Evolutionary conservation across 208 protist species (phyloP).

Genomic region (Wallacemonas rigidus): DNA sequence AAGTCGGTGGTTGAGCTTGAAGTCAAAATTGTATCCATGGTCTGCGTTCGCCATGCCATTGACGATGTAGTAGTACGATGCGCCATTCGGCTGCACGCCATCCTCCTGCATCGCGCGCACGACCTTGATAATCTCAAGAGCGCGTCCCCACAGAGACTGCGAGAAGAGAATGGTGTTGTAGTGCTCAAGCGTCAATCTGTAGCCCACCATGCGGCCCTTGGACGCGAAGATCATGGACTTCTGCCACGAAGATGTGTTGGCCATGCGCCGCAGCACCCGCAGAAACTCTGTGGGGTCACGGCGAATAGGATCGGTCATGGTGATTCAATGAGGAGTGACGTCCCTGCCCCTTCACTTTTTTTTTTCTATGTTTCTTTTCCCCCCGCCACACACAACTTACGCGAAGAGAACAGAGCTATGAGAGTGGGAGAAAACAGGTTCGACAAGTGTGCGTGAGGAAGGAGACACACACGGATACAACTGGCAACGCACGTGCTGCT

Average conservation of each 20-base stretch:
- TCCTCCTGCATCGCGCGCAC: slow-evolving; percentile 91
- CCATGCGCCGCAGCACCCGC: slow-evolving; percentile 88
- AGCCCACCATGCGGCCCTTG: slow-evolving; percentile 92
- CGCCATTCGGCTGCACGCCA: slow-evolving; percentile 83
- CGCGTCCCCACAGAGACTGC: slow-evolving; percentile 89
- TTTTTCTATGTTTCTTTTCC: slow-evolving; percentile 1
- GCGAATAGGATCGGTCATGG: slow-evolving; percentile 89
- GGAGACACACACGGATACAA: too few relatives aligned
- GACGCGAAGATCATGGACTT: slow-evolving; percentile 91
- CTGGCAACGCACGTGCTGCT: too few relatives aligned
- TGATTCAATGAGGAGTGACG: not conserved
- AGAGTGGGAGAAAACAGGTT: too few relatives aligned
- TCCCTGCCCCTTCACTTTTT: not conserved
- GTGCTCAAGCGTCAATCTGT: slow-evolving; percentile 83
- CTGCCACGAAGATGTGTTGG: slow-evolving; percentile 87
- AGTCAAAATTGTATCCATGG: slow-evolving; percentile 91
- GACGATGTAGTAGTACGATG: slow-evolving; percentile 91
- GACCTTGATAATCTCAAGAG: slow-evolving; percentile 87
- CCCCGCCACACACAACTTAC: not conserved
- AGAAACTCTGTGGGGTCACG: slow-evolving; percentile 92
- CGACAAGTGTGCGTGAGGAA: too few relatives aligned
- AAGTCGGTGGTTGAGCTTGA: slow-evolving; percentile 87
- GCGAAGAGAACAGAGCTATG: not conserved
- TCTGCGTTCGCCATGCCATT: slow-evolving; percentile 93
- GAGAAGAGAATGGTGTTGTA: slow-evolving; percentile 93